A percentile compares a stretch with the other conserved stretches of the same genome.
These are phyloP conservation scores for Kluyveromyces dobzhanskii DNA, from an alignment of 805 yeast genomes.

Conservation along the genomic window DNA sequence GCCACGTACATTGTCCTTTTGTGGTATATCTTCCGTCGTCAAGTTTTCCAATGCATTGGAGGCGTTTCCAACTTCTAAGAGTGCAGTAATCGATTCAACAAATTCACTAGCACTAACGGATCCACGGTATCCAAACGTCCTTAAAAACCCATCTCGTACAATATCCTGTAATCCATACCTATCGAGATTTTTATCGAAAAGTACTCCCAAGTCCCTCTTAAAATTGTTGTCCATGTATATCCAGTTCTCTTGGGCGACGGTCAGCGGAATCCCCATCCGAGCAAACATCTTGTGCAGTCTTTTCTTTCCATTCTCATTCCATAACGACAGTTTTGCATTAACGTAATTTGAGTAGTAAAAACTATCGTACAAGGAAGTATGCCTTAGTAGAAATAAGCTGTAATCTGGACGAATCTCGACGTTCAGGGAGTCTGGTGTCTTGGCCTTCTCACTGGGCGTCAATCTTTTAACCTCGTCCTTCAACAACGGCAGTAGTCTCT, in stretches of 20 bases:
- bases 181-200: slow-evolving; percentile 62
- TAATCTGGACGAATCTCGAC: slow-evolving; percentile 75
- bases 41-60: slow-evolving; percentile 6
- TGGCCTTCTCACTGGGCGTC: slow-evolving; percentile 32
- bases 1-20: slow-evolving; percentile 20
- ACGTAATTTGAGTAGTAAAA: slow-evolving; percentile 87
- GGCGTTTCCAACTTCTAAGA: slow-evolving; percentile 60
- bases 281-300: slow-evolving; percentile 87
- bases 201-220: slow-evolving; percentile 61
- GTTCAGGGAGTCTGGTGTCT: slow-evolving; percentile 35
- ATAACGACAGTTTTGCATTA: slow-evolving; percentile 74
- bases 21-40: slow-evolving; percentile 12
- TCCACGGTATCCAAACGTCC: slow-evolving; percentile 84
- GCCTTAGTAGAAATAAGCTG: slow-evolving; percentile 75
- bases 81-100: slow-evolving; percentile 80
- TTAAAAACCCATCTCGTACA: slow-evolving; percentile 75
- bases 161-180: slow-evolving; percentile 77
- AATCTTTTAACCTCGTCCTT: slow-evolving; percentile 78
- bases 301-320: slow-evolving; percentile 89
- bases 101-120: slow-evolving; percentile 86
- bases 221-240: slow-evolving; percentile 74
- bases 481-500: slow-evolving; percentile 60
- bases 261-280: slow-evolving; percentile 87
- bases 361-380: slow-evolving; percentile 88
- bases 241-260: slow-evolving; percentile 89